Percentiles rank a stretch among this genome's conserved stretches.
These are phyloP conservation scores for Nannochloropsis granulata DNA, from an alignment of 108 stramenopile species.

Conservation along the genomic window DNA sequence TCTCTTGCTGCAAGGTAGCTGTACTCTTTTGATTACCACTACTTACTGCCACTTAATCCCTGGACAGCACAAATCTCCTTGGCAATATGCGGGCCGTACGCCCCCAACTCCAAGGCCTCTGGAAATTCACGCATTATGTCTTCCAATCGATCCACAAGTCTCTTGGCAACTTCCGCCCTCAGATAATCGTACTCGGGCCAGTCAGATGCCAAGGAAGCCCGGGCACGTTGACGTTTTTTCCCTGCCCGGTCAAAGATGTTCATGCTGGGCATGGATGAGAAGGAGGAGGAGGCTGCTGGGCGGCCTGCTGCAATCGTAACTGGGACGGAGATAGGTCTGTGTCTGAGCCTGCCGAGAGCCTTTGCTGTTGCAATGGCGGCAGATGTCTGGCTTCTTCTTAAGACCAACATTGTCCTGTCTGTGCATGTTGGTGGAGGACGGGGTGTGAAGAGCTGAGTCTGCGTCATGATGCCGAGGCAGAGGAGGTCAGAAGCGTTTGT, in stretches of 20 bases:
- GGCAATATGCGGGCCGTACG: conserved; percentile 31
- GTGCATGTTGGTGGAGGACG: too few relatives aligned
- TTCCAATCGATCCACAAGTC: conserved; percentile 17
- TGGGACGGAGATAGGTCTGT: too few relatives aligned
- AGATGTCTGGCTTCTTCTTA: too few relatives aligned
- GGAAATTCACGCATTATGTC: conserved; percentile 37
- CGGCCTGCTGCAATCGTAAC: too few relatives aligned
- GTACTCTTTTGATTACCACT: too few relatives aligned
- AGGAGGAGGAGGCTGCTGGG: not conserved
- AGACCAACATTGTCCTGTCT: too few relatives aligned
- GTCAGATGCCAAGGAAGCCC: not conserved
- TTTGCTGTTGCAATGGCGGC: too few relatives aligned
- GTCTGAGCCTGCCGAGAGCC: too few relatives aligned
- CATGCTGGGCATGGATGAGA: not conserved
- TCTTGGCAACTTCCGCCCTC: conserved; percentile 10
- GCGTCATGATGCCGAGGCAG: too few relatives aligned
- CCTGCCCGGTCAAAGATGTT: not conserved
- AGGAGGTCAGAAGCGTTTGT: too few relatives aligned
- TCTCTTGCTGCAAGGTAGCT: not conserved
- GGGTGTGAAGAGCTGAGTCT: too few relatives aligned
- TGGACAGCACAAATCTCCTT: not conserved
- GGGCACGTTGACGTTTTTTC: not conserved
- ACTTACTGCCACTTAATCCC: not conserved
- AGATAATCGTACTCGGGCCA: conserved; percentile 24
- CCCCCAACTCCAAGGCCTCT: conserved; percentile 29